A percentile compares a stretch with the other conserved stretches of the same genome.
Conservation (phyloP, 1,139 yeast genomes). For the Geotrichum aggregatum region DNA sequence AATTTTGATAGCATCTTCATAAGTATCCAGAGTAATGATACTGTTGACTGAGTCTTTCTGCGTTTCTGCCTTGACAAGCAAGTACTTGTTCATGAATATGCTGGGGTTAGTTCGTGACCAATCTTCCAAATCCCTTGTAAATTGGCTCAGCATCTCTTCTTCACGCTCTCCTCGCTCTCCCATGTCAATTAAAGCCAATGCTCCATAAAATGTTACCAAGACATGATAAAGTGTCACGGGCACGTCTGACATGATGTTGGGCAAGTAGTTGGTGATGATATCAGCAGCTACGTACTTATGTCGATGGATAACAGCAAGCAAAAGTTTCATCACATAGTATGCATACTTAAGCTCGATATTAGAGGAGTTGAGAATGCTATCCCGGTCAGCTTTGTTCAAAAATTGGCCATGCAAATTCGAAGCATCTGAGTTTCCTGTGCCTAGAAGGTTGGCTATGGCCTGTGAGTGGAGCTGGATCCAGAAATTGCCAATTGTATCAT, state of each 20-base stretch:
- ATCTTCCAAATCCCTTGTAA: conserved; percentile 34
- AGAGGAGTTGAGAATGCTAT: conserved; percentile 15
- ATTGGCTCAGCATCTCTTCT: conserved; percentile 25
- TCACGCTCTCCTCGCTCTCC: conserved; percentile 25
- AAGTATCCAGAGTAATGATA: conserved; percentile 45
- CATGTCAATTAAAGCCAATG: conserved; percentile 32
- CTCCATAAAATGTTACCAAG: conserved; percentile 33
- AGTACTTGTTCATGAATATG: conserved; percentile 41
- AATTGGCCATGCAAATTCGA: conserved; percentile 30
- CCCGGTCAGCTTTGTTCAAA: conserved; percentile 23
- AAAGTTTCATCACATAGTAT: conserved; percentile 29
- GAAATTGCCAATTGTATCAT: conserved; percentile 29
- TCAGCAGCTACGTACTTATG: conserved; percentile 31
- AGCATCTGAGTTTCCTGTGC: conserved; percentile 30
- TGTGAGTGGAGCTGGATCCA: conserved; percentile 36
- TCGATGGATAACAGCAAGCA: conserved; percentile 31
- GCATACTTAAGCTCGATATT: conserved; percentile 30
- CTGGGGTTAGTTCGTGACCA: conserved; percentile 43
- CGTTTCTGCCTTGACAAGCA: conserved; percentile 41
- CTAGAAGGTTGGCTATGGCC: conserved; percentile 29
- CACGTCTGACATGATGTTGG: conserved; percentile 28
- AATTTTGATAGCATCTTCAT: conserved; percentile 46
- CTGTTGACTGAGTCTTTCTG: conserved; percentile 33
- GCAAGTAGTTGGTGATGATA: conserved; percentile 29
- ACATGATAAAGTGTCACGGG: conserved; percentile 34